Conservation (phyloP, 2,329 filamentous ascomycete species). For the Parastagonospora avenae region DNA sequence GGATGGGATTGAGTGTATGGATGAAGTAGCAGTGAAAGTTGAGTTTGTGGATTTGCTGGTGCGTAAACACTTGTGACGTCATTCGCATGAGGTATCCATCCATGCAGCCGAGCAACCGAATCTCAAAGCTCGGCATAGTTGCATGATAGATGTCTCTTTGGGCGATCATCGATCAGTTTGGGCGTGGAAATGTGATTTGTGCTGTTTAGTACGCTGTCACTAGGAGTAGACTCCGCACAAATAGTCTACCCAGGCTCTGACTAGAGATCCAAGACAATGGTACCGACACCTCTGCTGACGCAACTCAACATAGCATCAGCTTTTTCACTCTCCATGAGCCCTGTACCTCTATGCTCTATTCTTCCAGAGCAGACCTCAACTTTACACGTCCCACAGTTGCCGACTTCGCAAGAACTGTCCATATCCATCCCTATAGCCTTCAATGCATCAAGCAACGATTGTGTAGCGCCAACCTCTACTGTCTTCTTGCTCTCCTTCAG, state of each 20-base stretch:
- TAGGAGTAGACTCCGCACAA: too few species aligned
- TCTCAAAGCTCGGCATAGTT: too few species aligned
- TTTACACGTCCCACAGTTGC: conserved; percentile 52
- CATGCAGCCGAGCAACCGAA: too few species aligned
- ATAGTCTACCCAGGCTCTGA: too few species aligned
- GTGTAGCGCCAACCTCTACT: conserved; percentile 52
- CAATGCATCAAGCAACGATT: conserved; percentile 51
- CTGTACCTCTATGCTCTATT: conserved; percentile 49
- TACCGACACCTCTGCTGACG: conserved; percentile 44
- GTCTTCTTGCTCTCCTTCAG: conserved; percentile 52
- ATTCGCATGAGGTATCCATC: too few species aligned
- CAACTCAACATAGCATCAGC: conserved; percentile 43
- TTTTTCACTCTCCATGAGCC: conserved; percentile 45
- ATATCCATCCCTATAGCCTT: conserved; percentile 52
- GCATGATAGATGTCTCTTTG: too few species aligned
- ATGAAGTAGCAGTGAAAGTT: too few species aligned
- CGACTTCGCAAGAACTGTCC: conserved; percentile 51
- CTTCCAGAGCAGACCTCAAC: conserved; percentile 47
- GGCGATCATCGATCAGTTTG: too few species aligned
- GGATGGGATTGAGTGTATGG: not conserved
- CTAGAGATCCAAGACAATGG: conserved; percentile 40
- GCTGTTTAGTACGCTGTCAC: too few species aligned
- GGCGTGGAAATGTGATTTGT: too few species aligned
- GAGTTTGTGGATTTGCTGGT: too few species aligned
- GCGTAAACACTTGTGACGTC: too few species aligned